Conservation (phyloP, 495 filamentous ascomycete species). For the Penicillium pancosmium region DNA sequence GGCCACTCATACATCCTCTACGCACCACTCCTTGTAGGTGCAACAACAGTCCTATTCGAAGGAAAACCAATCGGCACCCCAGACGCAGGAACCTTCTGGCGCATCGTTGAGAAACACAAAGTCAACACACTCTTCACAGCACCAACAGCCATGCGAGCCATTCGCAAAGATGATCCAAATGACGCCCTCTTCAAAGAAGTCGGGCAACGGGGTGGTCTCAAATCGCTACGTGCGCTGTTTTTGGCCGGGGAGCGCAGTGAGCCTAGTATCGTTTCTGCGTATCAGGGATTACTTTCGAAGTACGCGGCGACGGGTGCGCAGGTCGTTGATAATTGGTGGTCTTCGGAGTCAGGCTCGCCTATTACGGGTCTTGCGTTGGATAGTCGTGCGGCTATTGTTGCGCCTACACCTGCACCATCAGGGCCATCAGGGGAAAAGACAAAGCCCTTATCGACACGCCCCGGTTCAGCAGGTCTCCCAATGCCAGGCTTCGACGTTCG, state of each 20-base stretch:
- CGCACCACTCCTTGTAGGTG: slow-evolving; percentile 78
- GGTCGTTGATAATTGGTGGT: slow-evolving; percentile 97
- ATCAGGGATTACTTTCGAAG: slow-evolving; percentile 67
- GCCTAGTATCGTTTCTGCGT: slow-evolving; percentile 79
- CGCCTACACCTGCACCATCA: no score
- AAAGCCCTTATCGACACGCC: slow-evolving; percentile 62
- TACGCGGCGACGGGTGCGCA: slow-evolving; percentile 64
- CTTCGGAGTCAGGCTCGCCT: slow-evolving; percentile 85
- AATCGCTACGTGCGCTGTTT: slow-evolving; percentile 71
- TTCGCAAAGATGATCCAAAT: slow-evolving; percentile 80
- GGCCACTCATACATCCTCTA: slow-evolving; percentile 88
- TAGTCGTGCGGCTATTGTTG: slow-evolving; percentile 30
- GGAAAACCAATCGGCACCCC: slow-evolving; percentile 92
- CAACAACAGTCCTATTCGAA: slow-evolving; percentile 86
- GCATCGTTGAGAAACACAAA: slow-evolving; percentile 80
- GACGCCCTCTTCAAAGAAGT: slow-evolving; percentile 63
- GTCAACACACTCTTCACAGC: slow-evolving; percentile 85
- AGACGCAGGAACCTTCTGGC: slow-evolving; percentile 84
- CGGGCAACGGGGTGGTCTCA: slow-evolving; percentile 67
- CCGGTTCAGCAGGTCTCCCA: slow-evolving; percentile 84
- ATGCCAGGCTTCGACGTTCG: slow-evolving; percentile 90
- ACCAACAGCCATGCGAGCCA: slow-evolving; percentile 84
- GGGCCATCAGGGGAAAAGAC: no score
- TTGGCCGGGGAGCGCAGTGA: slow-evolving; percentile 90
- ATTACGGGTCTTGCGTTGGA: slow-evolving; percentile 78